These are phyloP conservation scores for Nicotiana otophora DNA, from an alignment of 257 asterid genomes.

Conservation along the genomic window DNA sequence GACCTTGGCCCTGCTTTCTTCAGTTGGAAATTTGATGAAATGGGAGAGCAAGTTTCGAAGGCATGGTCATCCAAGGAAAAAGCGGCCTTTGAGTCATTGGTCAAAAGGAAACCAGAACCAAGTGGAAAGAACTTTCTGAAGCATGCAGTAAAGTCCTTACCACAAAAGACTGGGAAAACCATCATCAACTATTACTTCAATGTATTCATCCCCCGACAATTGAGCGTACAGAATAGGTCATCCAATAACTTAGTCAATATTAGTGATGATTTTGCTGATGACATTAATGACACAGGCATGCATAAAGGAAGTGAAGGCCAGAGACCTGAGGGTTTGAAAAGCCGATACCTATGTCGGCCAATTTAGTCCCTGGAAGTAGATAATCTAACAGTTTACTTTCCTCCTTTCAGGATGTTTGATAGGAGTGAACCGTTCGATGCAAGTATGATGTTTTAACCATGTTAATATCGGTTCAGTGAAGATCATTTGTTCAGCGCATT, in stretches of 20 bases:
- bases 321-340: slow-evolving; percentile 23
- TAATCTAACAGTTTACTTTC: background rate
- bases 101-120: slow-evolving; percentile 30
- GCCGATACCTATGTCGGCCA: slow-evolving; percentile 28
- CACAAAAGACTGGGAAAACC: slow-evolving; percentile 32
- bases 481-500: background rate
- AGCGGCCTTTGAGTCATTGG: slow-evolving; percentile 37
- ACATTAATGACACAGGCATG: slow-evolving; percentile 19
- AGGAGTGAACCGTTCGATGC: background rate
- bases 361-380: slow-evolving; percentile 1
- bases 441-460: background rate
- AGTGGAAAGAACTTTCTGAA: slow-evolving; percentile 47
- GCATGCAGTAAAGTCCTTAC: slow-evolving; percentile 44
- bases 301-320: slow-evolving; percentile 21
- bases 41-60: slow-evolving; percentile 57
- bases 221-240: slow-evolving; percentile 43
- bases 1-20: slow-evolving; percentile 60
- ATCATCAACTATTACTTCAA: slow-evolving; percentile 53
- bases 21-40: slow-evolving; percentile 69
- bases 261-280: slow-evolving; percentile 45
- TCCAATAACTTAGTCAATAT: slow-evolving; percentile 33
- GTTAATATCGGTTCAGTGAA: background rate
- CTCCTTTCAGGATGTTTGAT: background rate
- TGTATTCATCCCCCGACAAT: slow-evolving; percentile 49
- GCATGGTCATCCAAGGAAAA: slow-evolving; percentile 59